phyloP scores from a whole-genome alignment of 257 asterid genomes.

The Asclepias syriaca region DNA sequence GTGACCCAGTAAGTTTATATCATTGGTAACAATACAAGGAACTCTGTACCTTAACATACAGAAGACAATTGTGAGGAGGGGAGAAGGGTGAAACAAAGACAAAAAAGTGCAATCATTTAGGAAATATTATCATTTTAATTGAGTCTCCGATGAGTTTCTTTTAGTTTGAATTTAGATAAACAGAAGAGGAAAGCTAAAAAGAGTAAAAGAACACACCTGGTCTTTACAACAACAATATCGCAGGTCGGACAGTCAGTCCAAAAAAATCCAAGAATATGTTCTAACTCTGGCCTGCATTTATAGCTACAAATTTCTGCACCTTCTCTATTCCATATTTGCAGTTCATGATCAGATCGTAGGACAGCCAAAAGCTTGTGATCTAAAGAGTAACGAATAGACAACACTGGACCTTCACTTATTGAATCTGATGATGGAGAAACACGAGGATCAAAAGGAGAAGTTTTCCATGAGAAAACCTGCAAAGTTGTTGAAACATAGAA shows the following conservation, averaged over 20 bases:
- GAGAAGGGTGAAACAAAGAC: background rate
- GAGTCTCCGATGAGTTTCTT: background rate
- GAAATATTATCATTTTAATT: background rate
- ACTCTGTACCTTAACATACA: background rate
- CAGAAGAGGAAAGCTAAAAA: constrained; percentile 10
- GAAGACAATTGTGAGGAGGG: background rate
- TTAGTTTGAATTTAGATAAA: background rate
- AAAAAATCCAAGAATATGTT: constrained; percentile 81
- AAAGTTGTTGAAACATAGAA: constrained; percentile 12
- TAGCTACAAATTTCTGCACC: constrained; percentile 55
- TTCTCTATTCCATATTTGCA: constrained; percentile 75
- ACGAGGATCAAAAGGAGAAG: constrained; percentile 63
- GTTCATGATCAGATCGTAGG: constrained; percentile 75
- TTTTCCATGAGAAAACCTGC: constrained; percentile 86
- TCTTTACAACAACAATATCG: constrained; percentile 76
- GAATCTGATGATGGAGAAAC: constrained; percentile 58
- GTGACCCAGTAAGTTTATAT: background rate
- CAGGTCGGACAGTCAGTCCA: constrained; percentile 86
- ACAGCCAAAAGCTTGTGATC: constrained; percentile 81
- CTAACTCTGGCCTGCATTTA: constrained; percentile 69
- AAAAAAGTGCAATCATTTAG: background rate
- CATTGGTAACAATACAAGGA: background rate
- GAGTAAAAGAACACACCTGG: constrained; percentile 50
- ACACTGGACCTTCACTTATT: constrained; percentile 73
- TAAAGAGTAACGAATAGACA: constrained; percentile 77